Evolutionary conservation across 192 early-diverging fungal genomes (phyloP).

Genomic region (Podila clonocystis): DNA sequence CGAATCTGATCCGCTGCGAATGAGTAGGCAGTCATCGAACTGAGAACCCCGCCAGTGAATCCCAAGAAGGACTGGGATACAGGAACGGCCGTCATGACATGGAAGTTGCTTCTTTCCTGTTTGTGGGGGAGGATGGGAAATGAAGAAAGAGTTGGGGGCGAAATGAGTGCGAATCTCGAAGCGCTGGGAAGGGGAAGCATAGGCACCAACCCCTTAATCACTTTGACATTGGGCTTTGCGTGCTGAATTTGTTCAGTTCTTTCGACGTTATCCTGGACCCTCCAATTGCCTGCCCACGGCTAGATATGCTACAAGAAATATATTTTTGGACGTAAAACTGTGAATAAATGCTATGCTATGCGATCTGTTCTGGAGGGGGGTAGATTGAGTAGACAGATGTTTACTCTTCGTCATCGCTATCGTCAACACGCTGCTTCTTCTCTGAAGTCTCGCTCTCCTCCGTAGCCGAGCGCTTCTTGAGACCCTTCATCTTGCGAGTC

Average conservation of each 20-base stretch:
- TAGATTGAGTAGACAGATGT: not conserved
- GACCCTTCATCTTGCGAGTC: conserved; percentile 98
- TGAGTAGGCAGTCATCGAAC: conserved; percentile 44
- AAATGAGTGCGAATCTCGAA: no score
- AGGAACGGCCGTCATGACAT: conserved; percentile 52
- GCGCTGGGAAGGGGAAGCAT: no score
- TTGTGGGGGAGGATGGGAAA: no score
- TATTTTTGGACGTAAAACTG: not conserved
- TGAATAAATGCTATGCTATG: no score
- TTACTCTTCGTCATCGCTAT: conserved; percentile 53
- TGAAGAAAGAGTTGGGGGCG: not conserved
- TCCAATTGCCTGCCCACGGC: no score
- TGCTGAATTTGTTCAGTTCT: no score
- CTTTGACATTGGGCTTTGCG: no score
- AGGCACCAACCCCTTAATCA: no score
- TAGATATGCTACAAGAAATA: conserved; percentile 2
- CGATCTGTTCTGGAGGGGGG: not conserved
- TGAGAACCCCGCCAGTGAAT: conserved; percentile 47
- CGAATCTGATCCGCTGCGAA: conserved; percentile 29
- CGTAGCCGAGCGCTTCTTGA: conserved; percentile 72
- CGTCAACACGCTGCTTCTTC: conserved; percentile 55
- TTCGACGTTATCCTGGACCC: no score
- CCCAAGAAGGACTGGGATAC: conserved; percentile 50
- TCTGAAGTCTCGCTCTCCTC: conserved; percentile 33
- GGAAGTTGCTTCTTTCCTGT: conserved; percentile 2